Base-by-base conservation (phyloP, 1,284 basidiomycete species). In the Papiliotrema fonsecae region DNA sequence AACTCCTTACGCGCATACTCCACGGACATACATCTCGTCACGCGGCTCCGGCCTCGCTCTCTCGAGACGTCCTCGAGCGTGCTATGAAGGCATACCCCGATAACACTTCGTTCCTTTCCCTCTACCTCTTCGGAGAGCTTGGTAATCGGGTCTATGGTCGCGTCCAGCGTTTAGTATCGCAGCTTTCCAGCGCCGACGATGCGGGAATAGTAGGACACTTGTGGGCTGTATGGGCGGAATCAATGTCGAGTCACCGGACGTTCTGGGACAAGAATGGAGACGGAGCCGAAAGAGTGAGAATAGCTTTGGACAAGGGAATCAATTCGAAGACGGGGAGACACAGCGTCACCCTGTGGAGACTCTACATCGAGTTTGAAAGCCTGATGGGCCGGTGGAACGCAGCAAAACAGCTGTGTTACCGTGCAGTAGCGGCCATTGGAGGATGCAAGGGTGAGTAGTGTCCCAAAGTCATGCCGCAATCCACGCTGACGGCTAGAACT, bases 301-400 rank as follows among this genome's bases (percentile, higher is more conserved):
- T 51, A 4, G 58, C 65, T 14, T 56, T 74, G n/a, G 64, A 70
- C 45, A 60, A 57, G 19, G 67, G 54, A 4, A 54, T 73, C 40
- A 65, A 61, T 22, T 60, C 66, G 19, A 22, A 45, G n/a, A 19
- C 42, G 65, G 69, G 67, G 1, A 57, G 52, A 24, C 46, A 53
- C 21, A 69, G 54, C 0, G 57, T 65, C 1, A 50, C 60, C 1
- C 59, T 94, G 21, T 94, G 91, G 90, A 78, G 81, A 30, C 73
- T 90, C 14, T 87, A 81, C 57, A 78, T 93, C 55, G 87, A 91
- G 64, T 85, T 94, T 56, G 90, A 94, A 76, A 80, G 86, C 31
- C 78, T 81, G 42, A 77, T 78, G 42, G 81, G 80, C 1, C 74
- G 84, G 47, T 62, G 80, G 30, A 67, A 79, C 49, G 76, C 77